These are phyloP conservation scores for Stygiomarasmius scandens DNA, from an alignment of 1,284 basidiomycete genomes.

Conservation along the genomic window DNA sequence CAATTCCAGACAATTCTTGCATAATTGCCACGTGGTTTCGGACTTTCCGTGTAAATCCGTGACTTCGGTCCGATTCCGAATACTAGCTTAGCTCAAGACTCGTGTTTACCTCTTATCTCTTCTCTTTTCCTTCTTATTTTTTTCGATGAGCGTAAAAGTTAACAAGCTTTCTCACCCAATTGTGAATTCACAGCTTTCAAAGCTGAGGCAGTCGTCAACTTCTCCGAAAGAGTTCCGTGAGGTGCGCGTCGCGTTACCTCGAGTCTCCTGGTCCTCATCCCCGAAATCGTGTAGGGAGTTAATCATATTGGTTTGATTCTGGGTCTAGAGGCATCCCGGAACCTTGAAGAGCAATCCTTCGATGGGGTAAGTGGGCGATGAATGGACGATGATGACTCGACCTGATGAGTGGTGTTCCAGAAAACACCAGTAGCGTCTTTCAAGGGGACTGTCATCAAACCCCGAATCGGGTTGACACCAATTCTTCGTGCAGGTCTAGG, in stretches of 20 bases:
- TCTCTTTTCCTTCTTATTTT: background rate
- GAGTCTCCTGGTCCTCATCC: background rate
- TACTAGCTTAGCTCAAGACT: background rate
- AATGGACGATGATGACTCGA: background rate
- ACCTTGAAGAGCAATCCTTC: slow-evolving; percentile 62
- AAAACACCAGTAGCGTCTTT: slow-evolving; percentile 70
- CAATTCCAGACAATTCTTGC: slow-evolving; percentile 28
- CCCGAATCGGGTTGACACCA: slow-evolving; percentile 84
- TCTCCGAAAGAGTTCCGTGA: slow-evolving; percentile 78
- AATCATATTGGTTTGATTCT: slow-evolving; percentile 72
- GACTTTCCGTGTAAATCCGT: background rate
- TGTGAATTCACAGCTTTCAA: slow-evolving; percentile 71
- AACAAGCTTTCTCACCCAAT: slow-evolving; percentile 73
- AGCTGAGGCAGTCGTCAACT: slow-evolving; percentile 66
- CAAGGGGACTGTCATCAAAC: slow-evolving; percentile 66
- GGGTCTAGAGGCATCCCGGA: slow-evolving; percentile 74
- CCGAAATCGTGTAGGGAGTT: slow-evolving; percentile 50
- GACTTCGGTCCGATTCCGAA: background rate
- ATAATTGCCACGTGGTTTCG: background rate
- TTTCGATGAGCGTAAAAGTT: slow-evolving; percentile 27
- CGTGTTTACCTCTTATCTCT: background rate
- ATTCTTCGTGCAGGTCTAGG: slow-evolving; percentile 92
- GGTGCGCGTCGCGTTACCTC: slow-evolving; percentile 40
- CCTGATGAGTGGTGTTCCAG: slow-evolving; percentile 33
- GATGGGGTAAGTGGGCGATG: slow-evolving; percentile 52